A percentile compares a stretch with the other conserved stretches of the same genome.
Evolutionary conservation across 495 filamentous ascomycete genomes (phyloP).

Genomic region (Hypoxylon lienhwacheense): DNA sequence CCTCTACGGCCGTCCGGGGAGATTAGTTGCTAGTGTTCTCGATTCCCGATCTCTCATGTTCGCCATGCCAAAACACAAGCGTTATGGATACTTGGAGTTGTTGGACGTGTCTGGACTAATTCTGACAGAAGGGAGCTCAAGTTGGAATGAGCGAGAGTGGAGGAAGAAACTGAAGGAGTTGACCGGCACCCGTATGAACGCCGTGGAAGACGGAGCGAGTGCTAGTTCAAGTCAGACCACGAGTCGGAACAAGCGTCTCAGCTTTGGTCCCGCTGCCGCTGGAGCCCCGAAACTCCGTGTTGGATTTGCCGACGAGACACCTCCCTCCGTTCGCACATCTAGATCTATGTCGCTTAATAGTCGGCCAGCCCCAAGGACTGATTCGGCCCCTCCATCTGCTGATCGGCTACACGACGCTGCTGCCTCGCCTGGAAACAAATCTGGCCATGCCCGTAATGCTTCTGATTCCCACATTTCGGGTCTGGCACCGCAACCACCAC

Average conservation of each 20-base stretch:
- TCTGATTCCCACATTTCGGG: conserved; percentile 56
- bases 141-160: conserved; percentile 92
- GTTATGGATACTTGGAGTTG: conserved; percentile 90
- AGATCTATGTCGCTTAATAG: conserved; percentile 52
- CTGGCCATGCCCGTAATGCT: conserved; percentile 44
- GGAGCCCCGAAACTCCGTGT: conserved; percentile 50
- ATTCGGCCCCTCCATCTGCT: conserved; percentile 50
- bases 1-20: conserved; percentile 86
- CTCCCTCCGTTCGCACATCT: conserved; percentile 55
- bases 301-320: conserved; percentile 65
- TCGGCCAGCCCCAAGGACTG: conserved; percentile 46
- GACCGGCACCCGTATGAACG: conserved; percentile 75
- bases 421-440: conserved; percentile 44
- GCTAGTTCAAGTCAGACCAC: conserved; percentile 61
- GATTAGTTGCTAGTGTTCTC: conserved; percentile 81
- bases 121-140: conserved; percentile 69
- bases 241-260: conserved; percentile 66
- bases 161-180: conserved; percentile 84
- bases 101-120: conserved; percentile 81
- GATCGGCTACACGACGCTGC: conserved; percentile 48
- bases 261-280: conserved; percentile 54
- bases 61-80: conserved; percentile 85
- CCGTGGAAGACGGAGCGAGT: conserved; percentile 49
- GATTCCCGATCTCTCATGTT: conserved; percentile 95
- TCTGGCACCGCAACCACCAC: conserved; percentile 11